These are phyloP conservation scores for Tetrahymena malaccensis DNA, from an alignment of 73 alveolate species.

Conservation along the genomic window DNA sequence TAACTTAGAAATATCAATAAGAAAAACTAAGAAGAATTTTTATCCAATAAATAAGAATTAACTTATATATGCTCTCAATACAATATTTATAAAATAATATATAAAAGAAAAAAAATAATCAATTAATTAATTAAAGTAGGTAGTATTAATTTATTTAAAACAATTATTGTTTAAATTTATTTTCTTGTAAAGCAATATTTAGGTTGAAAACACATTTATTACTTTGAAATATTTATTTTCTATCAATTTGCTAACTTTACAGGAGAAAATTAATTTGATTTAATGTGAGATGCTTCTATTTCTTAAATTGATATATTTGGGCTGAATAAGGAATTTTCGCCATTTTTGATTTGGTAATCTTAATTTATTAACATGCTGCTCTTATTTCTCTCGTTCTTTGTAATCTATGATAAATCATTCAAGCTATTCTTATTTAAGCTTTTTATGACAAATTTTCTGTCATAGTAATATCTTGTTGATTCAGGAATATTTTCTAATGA, in stretches of 20 bases:
- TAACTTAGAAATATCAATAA: too few species aligned
- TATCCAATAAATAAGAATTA: too few species aligned
- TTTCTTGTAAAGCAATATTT: background rate
- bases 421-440: background rate
- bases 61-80: too few species aligned
- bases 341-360: background rate
- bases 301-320: background rate
- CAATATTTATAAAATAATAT: too few species aligned
- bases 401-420: background rate
- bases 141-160: too few species aligned
- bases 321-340: background rate
- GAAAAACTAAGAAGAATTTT: too few species aligned
- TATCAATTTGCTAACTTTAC: background rate
- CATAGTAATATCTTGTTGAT: background rate
- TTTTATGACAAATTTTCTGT: background rate
- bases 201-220: too few species aligned
- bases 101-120: too few species aligned
- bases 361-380: background rate
- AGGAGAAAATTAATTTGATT: background rate
- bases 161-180: too few species aligned
- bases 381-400: background rate
- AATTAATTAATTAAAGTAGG: too few species aligned
- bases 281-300: background rate
- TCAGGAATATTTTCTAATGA: background rate
- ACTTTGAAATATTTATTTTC: too few species aligned